Evolutionary conservation across 208 protist genomes (phyloP), one percentile per base, ranked within the genome.

Genomic region (Leishmania braziliensis): DNA sequence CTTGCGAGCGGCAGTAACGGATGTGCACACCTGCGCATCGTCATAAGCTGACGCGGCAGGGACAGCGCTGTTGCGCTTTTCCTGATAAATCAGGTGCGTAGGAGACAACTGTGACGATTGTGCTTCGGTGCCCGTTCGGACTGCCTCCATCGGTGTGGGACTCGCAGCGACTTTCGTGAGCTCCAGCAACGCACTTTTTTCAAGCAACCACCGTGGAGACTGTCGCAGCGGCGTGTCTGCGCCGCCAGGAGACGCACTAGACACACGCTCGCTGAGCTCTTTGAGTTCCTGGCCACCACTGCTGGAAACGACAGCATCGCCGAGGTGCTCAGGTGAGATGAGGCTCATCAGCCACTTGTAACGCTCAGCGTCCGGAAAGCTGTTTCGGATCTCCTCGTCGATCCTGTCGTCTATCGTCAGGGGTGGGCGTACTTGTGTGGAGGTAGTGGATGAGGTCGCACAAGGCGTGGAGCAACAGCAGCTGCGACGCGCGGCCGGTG

Each of bases 331-430:
- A 2, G 54, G 12, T 46, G 73, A 62, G 36, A 66, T 10, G 33
- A 65, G 12, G 18, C 18, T 3, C 36, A 77, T 46, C 20, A 65
- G 56, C 10, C 73, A 54, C 23, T 46, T 16, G 73, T 65, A 77
- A 54, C 26, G 50, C 12, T 60, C 54, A 20, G 54, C 73, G 56
- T 66, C 36, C 51, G 58, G 23, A 16, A 77, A 48, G 14, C 54
- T 77, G 53, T 23, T 16, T 36, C 50, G 6, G 5, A 77, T 77
- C 73, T 60, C 73, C 73, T 39, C 33, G 18, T 77, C 73, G 54
- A 77, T 33, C 29, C 66, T 39, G 10, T 65, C 39, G 9, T 63
- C 73, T 65, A 5, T 77, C 50, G 33, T 62, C 6, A 26, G 9
- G 29, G 50, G 5, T n/a, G 26, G 29, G 14, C 50, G 16, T 12